A percentile compares a stretch with the other conserved stretches of the same genome.
Evolutionary conservation across 192 early-diverging fungal species (phyloP).

Genomic region (Diversispora epigaea): DNA sequence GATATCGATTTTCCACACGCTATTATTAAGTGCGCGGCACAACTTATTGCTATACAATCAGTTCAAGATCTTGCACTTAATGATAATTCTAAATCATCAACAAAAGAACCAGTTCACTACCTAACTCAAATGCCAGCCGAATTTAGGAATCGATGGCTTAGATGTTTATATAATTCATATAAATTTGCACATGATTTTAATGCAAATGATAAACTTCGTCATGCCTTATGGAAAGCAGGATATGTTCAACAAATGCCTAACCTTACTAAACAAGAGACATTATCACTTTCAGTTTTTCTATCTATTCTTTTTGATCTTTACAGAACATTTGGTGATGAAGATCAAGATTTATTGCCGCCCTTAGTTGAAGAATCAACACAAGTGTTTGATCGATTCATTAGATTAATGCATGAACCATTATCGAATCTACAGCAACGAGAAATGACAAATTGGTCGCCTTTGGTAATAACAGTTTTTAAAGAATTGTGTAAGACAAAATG

Average conservation of each 20-base stretch:
- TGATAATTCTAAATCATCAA: slow-evolving; percentile 20
- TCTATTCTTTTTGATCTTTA: slow-evolving; percentile 72
- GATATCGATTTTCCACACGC: slow-evolving; percentile 82
- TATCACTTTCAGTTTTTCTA: slow-evolving; percentile 62
- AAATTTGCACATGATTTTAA: slow-evolving; percentile 84
- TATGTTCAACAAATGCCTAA: slow-evolving; percentile 91
- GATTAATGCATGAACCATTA: slow-evolving; percentile 41
- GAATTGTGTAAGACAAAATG: slow-evolving; percentile 42
- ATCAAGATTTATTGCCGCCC: slow-evolving; percentile 43
- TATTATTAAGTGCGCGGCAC: slow-evolving; percentile 88
- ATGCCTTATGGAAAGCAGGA: slow-evolving; percentile 73
- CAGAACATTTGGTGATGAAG: slow-evolving; percentile 54
- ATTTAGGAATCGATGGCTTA: slow-evolving; percentile 56
- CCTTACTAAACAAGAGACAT: slow-evolving; percentile 89
- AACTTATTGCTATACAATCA: slow-evolving; percentile 86
- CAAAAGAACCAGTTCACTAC: slow-evolving; percentile 37
- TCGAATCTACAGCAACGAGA: slow-evolving; percentile 45
- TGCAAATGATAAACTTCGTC: slow-evolving; percentile 72
- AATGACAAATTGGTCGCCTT: slow-evolving; percentile 45
- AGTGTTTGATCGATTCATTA: slow-evolving; percentile 42
- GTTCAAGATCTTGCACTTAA: slow-evolving; percentile 74
- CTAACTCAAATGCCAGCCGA: slow-evolving; percentile 48
- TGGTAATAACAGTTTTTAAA: slow-evolving; percentile 46
- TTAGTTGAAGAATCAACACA: slow-evolving; percentile 45
- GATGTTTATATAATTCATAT: slow-evolving; percentile 82